Percentiles rank a stretch among this genome's conserved stretches.
Evolutionary conservation across 805 yeast species (phyloP).

Genomic region (Kluyveromyces lactis): DNA sequence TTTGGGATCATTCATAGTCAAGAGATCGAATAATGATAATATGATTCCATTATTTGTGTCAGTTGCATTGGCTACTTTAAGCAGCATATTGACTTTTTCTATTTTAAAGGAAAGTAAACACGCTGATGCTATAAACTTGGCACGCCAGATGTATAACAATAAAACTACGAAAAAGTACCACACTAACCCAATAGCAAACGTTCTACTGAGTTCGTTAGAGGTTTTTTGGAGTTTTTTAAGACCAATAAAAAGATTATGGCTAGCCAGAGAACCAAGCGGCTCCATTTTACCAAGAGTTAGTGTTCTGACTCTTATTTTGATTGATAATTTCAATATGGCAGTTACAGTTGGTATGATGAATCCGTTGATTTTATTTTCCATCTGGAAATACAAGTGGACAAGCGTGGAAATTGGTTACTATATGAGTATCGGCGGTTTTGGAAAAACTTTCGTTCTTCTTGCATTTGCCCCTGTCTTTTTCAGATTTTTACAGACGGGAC

Average conservation of each 20-base stretch:
- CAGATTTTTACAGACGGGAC: background rate
- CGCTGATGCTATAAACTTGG: slow-evolving; percentile 40
- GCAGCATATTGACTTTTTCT: slow-evolving; percentile 29
- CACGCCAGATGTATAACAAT: slow-evolving; percentile 34
- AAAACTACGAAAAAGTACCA: slow-evolving; percentile 11
- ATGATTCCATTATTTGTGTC: slow-evolving; percentile 28
- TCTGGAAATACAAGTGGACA: slow-evolving; percentile 45
- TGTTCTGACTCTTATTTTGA: slow-evolving; percentile 40
- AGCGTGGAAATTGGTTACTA: slow-evolving; percentile 48
- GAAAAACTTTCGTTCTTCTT: slow-evolving; percentile 42
- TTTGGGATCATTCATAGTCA: slow-evolving; percentile 37
- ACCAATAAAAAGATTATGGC: slow-evolving; percentile 51
- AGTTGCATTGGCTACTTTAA: slow-evolving; percentile 23
- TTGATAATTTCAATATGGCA: slow-evolving; percentile 38
- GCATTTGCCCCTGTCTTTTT: slow-evolving; percentile 41
- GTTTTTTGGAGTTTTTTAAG: slow-evolving; percentile 22
- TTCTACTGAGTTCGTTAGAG: background rate
- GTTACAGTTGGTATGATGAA: slow-evolving; percentile 35
- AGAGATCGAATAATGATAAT: slow-evolving; percentile 20
- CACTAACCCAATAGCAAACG: slow-evolving; percentile 4
- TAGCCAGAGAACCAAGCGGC: slow-evolving; percentile 28
- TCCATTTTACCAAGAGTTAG: slow-evolving; percentile 33
- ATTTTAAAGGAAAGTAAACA: slow-evolving; percentile 61
- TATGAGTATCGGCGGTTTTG: slow-evolving; percentile 42
- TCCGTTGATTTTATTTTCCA: slow-evolving; percentile 44